Percentiles rank a stretch among this genome's conserved stretches.
Conservation (phyloP, 805 yeast species). For the Kodamaea laetipori region DNA sequence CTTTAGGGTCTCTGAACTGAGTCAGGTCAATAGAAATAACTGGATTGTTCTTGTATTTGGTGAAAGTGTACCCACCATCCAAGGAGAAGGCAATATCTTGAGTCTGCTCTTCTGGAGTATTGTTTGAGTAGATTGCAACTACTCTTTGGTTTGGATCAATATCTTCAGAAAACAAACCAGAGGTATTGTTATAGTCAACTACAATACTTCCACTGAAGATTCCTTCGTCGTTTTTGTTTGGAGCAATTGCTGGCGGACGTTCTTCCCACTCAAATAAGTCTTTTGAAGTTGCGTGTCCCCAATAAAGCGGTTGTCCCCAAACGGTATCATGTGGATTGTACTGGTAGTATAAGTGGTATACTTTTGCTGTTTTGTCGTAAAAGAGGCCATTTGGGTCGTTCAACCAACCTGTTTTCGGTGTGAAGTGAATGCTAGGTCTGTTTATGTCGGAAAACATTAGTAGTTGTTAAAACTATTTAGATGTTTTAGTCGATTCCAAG, state of each 20-base stretch:
- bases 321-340: conserved; percentile 35
- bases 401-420: conserved; percentile 42
- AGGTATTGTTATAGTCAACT: conserved; percentile 38
- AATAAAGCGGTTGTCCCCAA: conserved; percentile 37
- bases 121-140: conserved; percentile 39
- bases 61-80: conserved; percentile 39
- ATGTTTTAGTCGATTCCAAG: too few relatives aligned
- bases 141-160: conserved; percentile 31
- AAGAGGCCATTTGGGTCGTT: conserved; percentile 48
- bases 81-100: conserved; percentile 37
- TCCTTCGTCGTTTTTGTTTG: conserved; percentile 28
- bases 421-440: conserved; percentile 27
- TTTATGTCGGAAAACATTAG: not conserved
- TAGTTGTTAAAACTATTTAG: not conserved
- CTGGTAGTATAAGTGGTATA: conserved; percentile 43
- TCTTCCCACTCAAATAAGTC: conserved; percentile 38
- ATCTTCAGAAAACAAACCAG: conserved; percentile 31
- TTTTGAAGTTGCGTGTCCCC: conserved; percentile 46
- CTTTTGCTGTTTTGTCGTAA: conserved; percentile 28
- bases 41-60: conserved; percentile 30
- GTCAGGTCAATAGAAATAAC: conserved; percentile 31
- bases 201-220: conserved; percentile 42
- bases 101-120: conserved; percentile 25
- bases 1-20: conserved; percentile 40
- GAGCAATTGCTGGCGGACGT: conserved; percentile 32